A percentile compares a stretch with the other conserved stretches of the same genome.
phyloP scores from a whole-genome alignment of 192 early-diverging fungal genomes.

The Tieghemiomyces parasiticus region DNA sequence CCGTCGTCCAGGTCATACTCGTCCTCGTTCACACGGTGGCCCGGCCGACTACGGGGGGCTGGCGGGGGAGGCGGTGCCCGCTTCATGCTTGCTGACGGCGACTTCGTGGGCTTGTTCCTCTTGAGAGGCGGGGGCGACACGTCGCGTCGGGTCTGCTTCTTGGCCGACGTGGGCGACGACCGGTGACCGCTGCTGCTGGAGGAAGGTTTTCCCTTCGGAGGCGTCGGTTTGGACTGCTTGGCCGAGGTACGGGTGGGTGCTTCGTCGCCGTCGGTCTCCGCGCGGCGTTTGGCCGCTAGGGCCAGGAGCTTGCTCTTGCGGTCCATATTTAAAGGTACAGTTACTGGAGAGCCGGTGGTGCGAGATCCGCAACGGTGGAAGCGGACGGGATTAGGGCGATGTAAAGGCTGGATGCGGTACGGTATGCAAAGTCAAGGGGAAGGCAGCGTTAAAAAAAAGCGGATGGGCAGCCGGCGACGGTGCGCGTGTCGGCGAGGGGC shows the following conservation, averaged over 20 bases:
- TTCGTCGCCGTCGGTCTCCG: neutral
- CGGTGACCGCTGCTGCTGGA: neutral
- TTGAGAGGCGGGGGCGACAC: neutral
- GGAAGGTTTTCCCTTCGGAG: neutral
- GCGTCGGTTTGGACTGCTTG: neutral
- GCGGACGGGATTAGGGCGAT: too few species aligned
- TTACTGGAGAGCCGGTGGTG: too few species aligned
- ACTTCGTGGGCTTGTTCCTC: too few species aligned
- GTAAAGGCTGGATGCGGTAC: too few species aligned
- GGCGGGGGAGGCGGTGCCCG: too few species aligned
- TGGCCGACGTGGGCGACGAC: neutral
- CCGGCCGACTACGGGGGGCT: neutral
- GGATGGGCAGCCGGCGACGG: too few species aligned
- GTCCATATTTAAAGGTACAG: neutral
- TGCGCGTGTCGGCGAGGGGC: too few species aligned
- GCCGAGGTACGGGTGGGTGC: neutral
- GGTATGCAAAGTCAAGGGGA: too few species aligned
- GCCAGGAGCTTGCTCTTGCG: neutral
- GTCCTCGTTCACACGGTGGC: constrained; percentile 1
- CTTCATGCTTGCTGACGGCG: too few species aligned
- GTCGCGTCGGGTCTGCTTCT: neutral
- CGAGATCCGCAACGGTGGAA: too few species aligned
- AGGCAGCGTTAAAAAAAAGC: too few species aligned
- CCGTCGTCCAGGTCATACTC: constrained; percentile 7
- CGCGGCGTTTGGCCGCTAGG: neutral